Base-by-base conservation (phyloP, 257 asterid species). In the Avicennia marina region DNA sequence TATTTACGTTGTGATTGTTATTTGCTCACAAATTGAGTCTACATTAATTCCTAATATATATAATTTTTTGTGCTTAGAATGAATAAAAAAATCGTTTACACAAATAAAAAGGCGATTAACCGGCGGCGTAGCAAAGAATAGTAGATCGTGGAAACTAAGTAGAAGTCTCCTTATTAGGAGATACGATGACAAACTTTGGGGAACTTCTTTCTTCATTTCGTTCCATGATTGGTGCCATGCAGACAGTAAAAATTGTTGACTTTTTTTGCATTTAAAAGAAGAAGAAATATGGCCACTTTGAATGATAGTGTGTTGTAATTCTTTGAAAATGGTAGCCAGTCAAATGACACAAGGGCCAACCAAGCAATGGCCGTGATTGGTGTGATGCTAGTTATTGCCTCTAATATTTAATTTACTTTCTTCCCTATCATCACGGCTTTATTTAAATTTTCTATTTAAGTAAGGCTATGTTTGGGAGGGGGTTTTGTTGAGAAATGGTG, bases 141-240 rank as follows among this genome's bases (percentile, higher is more conserved):
- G 5, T 7, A 31, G 34, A 31, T n/a, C n/a, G n/a, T n/a, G 9
- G 34, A 31, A 31, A n/a, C n/a, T n/a, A 31, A 31, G 11, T 10
- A 31, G 9, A 31, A 53, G 16, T 7, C 0, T n/a, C n/a, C n/a
- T n/a, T n/a, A n/a, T n/a, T n/a, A n/a, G n/a, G 5, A 10, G 1
- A 11, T 34, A n/a, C 4, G 24, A 34, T 32, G 57, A 32, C n/a
- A 65, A 20, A 56, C 43, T 56, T 21, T 2, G 52, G 27, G 11
- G 29, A 11, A 19, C 40, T 12, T 29, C 54, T 53, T 43, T 7
- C 12, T 11, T 26, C n/a, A 27, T 38, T 38, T 55, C 27, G 13
- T 40, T 39, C 69, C 69, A 55, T 55, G 74, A 68, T 68, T 68
- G 65, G 56, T 48, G 74, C 44, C 58, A 41, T 56, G 22, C 42